Base-by-base conservation (phyloP, 441 rosid species). In the Melianthus villosus region DNA sequence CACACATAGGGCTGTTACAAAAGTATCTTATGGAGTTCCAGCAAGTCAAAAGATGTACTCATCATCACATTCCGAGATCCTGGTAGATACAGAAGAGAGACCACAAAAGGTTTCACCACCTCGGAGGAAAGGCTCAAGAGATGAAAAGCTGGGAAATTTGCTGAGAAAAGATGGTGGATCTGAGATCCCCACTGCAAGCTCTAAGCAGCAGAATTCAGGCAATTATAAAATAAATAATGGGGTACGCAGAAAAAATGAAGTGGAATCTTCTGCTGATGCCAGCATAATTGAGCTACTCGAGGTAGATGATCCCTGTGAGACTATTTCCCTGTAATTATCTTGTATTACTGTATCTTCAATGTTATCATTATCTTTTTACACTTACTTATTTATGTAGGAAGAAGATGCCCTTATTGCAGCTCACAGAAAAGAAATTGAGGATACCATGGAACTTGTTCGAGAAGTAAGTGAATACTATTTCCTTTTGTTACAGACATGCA, bases 391-490 rank as follows among this genome's bases (percentile, higher is more conserved):
- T 18, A 62, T 52, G 25, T 54, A 80, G 95, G 98, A 89, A 57
- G 98, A 89, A 70, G 96, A 79, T 58, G 92, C 93, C 34, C 63
- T 89, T 48, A 77, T 84, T 19, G 75, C 83, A 7, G 96, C 92
- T 15, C 98, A 89, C 45, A 71, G 96, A 59, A 84, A 89, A 72
- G 96, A 89, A 67, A 89, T 84, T n/a, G 98, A 89, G 70, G 94
- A 89, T 51, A 89, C 96, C 9, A 89, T 89, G 96, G 96, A 81
- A 61, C 84, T 84, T 45, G 95, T 81, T 46, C 96, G 92, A 1
- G 98, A 89, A 67, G 97, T 81, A 71, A 68, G 79, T 34, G 40
- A 33, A 18, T 18, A 14, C 17, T 3, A 11, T 40, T 16, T 11
- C 6, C 13, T 4, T 20, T 20, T 20, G 23, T 31, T 6, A 11